Conservation (phyloP, 176 grass and related monocot species). For the Bonia amplexicaulis region DNA sequence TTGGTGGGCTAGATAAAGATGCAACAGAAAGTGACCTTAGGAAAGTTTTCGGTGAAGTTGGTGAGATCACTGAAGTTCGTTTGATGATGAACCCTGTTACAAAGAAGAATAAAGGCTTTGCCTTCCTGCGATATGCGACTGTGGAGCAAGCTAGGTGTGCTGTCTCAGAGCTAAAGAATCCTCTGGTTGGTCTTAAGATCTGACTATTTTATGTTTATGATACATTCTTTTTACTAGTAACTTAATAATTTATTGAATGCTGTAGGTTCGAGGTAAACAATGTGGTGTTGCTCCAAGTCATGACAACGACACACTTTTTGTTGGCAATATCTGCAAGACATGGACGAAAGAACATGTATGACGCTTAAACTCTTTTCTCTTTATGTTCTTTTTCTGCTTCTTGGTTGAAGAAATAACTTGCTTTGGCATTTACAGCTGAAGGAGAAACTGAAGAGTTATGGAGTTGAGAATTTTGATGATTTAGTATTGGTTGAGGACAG, state of each 20-base stretch:
- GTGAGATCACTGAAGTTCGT: conserved; percentile 80
- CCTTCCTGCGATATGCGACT: conserved; percentile 83
- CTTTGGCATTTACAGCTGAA: conserved; percentile 57
- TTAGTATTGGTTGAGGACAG: conserved; percentile 66
- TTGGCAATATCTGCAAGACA: conserved; percentile 95
- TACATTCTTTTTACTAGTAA: not conserved
- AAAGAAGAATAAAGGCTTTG: conserved; percentile 98
- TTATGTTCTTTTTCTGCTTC: conserved; percentile 5
- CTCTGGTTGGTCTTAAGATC: conserved; percentile 51
- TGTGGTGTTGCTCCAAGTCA: conserved; percentile 91
- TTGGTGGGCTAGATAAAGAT: conserved; percentile 86
- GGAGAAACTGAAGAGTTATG: conserved; percentile 84
- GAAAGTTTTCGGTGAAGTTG: conserved; percentile 82
- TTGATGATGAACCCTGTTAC: conserved; percentile 80
- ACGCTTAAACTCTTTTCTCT: not conserved
- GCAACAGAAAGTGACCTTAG: conserved; percentile 77
- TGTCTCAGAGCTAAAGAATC: conserved; percentile 65
- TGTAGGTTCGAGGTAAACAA: conserved; percentile 77
- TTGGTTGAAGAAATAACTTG: conserved; percentile 29
- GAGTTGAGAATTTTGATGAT: conserved; percentile 82
- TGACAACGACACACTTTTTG: conserved; percentile 92
- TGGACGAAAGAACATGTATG: conserved; percentile 92
- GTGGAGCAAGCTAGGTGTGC: conserved; percentile 83
- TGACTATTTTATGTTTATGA: not conserved
- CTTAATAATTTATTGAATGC: conserved; percentile 19